phyloP scores from a whole-genome alignment of 768 basidiomycete genomes.

The Boletus sensibilis region DNA sequence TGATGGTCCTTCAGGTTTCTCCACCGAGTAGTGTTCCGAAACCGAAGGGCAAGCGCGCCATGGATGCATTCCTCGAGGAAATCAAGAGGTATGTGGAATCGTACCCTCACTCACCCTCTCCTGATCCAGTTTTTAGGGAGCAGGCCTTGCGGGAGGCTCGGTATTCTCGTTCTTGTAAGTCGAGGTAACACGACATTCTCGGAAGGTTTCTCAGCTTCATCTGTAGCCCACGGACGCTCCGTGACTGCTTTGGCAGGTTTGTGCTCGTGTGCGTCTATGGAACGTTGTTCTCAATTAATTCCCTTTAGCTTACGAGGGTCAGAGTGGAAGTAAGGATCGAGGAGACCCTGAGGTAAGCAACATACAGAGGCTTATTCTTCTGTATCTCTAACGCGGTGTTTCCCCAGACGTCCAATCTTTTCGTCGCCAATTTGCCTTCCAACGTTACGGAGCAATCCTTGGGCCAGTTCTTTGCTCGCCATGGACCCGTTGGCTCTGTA shows the following conservation, averaged over 20 bases:
- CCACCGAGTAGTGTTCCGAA: constrained; percentile 58
- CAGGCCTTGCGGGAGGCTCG: constrained; percentile 90
- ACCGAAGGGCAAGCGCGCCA: constrained; percentile 91
- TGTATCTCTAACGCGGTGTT: constrained; percentile 1
- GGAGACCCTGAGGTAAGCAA: constrained; percentile 78
- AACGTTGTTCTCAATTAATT: constrained; percentile 2
- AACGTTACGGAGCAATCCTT: constrained; percentile 83
- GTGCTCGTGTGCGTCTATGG: constrained; percentile 21
- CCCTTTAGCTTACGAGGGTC: constrained; percentile 75
- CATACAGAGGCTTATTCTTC: background rate
- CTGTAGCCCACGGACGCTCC: constrained; percentile 63
- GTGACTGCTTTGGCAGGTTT: constrained; percentile 88
- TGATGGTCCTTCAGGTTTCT: constrained; percentile 43
- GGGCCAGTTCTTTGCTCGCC: constrained; percentile 87
- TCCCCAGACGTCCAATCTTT: constrained; percentile 86
- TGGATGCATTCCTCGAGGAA: constrained; percentile 96
- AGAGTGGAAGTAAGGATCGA: constrained; percentile 85
- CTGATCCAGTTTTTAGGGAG: constrained; percentile 55
- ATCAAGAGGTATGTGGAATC: constrained; percentile 73
- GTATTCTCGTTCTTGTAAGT: constrained; percentile 64
- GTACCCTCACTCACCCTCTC: background rate
- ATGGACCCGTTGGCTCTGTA: constrained; percentile 92
- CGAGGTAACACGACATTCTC: background rate
- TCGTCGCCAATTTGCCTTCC: constrained; percentile 89
- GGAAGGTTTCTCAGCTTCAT: background rate